Conservation (phyloP, 2,329 filamentous ascomycete genomes). For the Pseudophaeomoniella oleicola region DNA sequence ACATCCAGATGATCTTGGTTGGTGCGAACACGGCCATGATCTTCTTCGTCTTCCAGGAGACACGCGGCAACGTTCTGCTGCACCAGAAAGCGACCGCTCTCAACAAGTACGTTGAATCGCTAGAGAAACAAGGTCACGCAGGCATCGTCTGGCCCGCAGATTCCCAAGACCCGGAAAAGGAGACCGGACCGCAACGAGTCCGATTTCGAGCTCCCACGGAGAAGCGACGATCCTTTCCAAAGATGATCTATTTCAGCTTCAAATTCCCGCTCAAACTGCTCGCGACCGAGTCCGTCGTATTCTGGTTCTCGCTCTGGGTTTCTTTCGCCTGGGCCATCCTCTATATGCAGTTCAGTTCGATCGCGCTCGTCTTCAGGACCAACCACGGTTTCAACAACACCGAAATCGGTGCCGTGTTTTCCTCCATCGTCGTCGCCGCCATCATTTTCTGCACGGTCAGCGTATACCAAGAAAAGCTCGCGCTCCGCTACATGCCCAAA, state of each 20-base stretch:
- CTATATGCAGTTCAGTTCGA: constrained; percentile 68
- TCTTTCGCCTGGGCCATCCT: constrained; percentile 81
- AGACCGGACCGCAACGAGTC: constrained; percentile 37
- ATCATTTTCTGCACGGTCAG: constrained; percentile 53
- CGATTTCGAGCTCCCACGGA: constrained; percentile 45
- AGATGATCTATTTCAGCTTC: not conserved
- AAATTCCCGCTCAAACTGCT: constrained; percentile 31
- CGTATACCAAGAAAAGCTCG: constrained; percentile 57
- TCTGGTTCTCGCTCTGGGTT: constrained; percentile 73
- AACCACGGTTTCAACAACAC: constrained; percentile 55
- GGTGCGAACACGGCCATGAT: constrained; percentile 50
- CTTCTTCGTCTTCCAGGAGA: constrained; percentile 63
- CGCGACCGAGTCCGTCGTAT: constrained; percentile 47
- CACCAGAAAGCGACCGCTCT: constrained; percentile 57
- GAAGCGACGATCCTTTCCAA: constrained; percentile 16
- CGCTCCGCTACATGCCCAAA: constrained; percentile 29
- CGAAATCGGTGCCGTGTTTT: constrained; percentile 58
- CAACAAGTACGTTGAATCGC: constrained; percentile 64
- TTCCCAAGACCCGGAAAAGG: constrained; percentile 11
- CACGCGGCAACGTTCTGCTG: constrained; percentile 64
- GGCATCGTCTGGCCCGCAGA: constrained; percentile 34
- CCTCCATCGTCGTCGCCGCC: constrained; percentile 54
- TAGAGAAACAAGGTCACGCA: constrained; percentile 50
- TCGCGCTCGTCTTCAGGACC: constrained; percentile 60
- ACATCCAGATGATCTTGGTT: constrained; percentile 62